Evolutionary conservation across 805 yeast genomes (phyloP), one percentile per base, ranked within the genome.

Genomic region (Teunomyces stri): DNA sequence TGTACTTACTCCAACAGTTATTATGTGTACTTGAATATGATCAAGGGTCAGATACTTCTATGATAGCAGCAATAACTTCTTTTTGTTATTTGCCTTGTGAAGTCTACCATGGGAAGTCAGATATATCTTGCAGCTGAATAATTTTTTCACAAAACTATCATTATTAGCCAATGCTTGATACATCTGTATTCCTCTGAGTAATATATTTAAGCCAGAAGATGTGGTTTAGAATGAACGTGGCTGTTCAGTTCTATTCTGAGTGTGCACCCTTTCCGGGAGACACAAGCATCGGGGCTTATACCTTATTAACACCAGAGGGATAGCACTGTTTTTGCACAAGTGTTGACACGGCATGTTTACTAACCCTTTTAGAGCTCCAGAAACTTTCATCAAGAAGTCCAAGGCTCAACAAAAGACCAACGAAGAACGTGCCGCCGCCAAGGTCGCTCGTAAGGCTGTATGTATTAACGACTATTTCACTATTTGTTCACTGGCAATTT

Each of bases 381-480:
- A 87, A 83, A 76, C 94, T 70, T 85, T 84, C 72, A 76, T 84
- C 75, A 87, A 87, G 84, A 84, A 85, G 81, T 72, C 85, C 65
- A 81, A 85, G 80, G 82, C 86, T 74, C 80, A 82, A 71, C 83
- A 84, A 68, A 85, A 86, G 82, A 75, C 82, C 65, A 80, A 84
- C 61, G 87, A 83, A 69, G 81, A 83, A 74, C 80, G 85, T 66
- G 84, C 88, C 70, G 90, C 89, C 67, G 91, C 82, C 69, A 85
- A 82, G 78, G 79, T 75, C 69, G 86, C 84, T 59, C 81, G 89
- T 74, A 80, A 82, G 76, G 83, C 82, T 68, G 96, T 87, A 86
- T 74, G 96, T 87, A 72, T 54, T 30, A n/a, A 37, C 36, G 15
- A n/a, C 43, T 10, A 45, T 18, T 29, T 5, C 10, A 27, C 15